A percentile compares a stretch with the other conserved stretches of the same genome.
phyloP scores from a whole-genome alignment of 2,329 filamentous ascomycete genomes.

The Tolypocladium amazonense region DNA sequence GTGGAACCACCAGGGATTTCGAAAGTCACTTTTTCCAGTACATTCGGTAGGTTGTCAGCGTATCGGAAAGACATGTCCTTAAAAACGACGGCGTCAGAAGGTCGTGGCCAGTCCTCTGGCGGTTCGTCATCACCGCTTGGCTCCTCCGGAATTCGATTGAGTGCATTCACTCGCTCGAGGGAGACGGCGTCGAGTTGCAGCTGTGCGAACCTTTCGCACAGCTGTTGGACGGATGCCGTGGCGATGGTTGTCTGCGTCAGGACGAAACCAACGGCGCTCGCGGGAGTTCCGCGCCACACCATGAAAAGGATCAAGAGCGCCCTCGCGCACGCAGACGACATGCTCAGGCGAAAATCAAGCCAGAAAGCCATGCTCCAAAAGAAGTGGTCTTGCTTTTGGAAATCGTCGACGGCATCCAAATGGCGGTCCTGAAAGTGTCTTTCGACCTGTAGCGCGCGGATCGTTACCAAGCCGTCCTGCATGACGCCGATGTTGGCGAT shows the following conservation, averaged over 20 bases:
- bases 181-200: conserved; percentile 89
- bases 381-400: conserved; percentile 93
- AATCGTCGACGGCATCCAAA: conserved; percentile 71
- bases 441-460: conserved; percentile 73
- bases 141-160: conserved; percentile 71
- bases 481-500: conserved; percentile 90
- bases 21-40: conserved; percentile 58
- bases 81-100: conserved; percentile 63
- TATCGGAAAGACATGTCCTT: conserved; percentile 71
- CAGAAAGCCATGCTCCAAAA: conserved; percentile 85
- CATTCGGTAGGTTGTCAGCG: conserved; percentile 64
- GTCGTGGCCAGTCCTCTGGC: conserved; percentile 66
- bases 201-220: conserved; percentile 73
- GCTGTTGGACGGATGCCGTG: conserved; percentile 28
- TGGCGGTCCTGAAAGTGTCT: conserved; percentile 70
- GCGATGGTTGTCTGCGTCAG: conserved; percentile 42
- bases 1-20: conserved; percentile 56
- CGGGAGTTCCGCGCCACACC: conserved; percentile 61
- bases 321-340: conserved; percentile 56
- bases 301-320: conserved; percentile 66
- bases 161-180: conserved; percentile 75
- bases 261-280: conserved; percentile 76
- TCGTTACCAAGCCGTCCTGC: conserved; percentile 75
- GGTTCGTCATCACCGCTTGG: conserved; percentile 54
- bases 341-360: conserved; percentile 65